phyloP scores from a whole-genome alignment of 2,329 filamentous ascomycete species.

The Penicillium sp. region DNA sequence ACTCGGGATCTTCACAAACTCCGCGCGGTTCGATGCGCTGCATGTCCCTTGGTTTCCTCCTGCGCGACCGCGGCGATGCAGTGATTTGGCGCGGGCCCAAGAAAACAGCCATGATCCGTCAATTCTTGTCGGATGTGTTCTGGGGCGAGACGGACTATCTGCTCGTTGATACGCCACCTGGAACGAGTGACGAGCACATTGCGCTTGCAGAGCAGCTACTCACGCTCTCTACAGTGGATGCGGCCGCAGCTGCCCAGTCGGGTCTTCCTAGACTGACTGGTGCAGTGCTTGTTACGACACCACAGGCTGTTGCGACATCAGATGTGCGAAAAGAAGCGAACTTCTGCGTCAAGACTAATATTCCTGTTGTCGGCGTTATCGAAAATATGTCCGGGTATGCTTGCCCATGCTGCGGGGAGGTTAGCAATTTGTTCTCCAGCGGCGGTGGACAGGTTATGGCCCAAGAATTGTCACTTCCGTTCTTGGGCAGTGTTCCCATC shows the following conservation, averaged over 20 bases:
- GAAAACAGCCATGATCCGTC: constrained; percentile 98
- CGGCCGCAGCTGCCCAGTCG: constrained; percentile 16
- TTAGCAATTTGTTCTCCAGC: constrained; percentile 89
- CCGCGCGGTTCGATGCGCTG: constrained; percentile 55
- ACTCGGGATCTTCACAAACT: constrained; percentile 12
- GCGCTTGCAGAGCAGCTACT: constrained; percentile 86
- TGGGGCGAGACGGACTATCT: constrained; percentile 89
- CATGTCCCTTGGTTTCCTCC: constrained; percentile 91
- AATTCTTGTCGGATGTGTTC: constrained; percentile 88
- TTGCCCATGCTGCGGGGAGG: constrained; percentile 69
- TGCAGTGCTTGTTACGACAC: constrained; percentile 93
- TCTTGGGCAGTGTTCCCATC: constrained; percentile 85
- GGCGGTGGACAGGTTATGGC: constrained; percentile 91
- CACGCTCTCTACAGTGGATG: constrained; percentile 38
- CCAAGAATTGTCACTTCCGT: constrained; percentile 77
- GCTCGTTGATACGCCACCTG: constrained; percentile 92
- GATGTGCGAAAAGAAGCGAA: constrained; percentile 95
- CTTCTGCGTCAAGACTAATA: constrained; percentile 82
- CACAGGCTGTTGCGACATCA: constrained; percentile 88
- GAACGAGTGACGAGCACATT: constrained; percentile 96
- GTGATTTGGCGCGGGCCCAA: constrained; percentile 98
- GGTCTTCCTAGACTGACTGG: constrained; percentile 69
- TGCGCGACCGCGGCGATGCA: constrained; percentile 80
- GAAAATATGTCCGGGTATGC: constrained; percentile 79
- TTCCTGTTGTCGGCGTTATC: constrained; percentile 81